Evolutionary conservation across 1,284 basidiomycete species (phyloP).

Genomic region (Vanrija pseudolonga): DNA sequence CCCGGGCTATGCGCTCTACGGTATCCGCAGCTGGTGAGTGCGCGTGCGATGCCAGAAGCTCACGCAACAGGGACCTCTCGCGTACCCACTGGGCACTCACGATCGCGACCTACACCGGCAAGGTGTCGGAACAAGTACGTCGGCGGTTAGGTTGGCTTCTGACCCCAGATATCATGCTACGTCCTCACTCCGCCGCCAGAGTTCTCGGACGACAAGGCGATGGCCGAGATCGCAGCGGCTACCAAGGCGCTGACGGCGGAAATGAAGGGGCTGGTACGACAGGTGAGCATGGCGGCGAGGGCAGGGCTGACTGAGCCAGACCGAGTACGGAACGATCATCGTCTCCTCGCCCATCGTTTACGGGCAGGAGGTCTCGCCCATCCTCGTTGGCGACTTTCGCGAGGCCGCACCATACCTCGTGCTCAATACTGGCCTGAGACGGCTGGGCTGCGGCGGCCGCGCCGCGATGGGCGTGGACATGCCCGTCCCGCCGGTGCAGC

Average conservation of each 20-base stretch:
- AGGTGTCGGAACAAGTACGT: constrained; percentile 39
- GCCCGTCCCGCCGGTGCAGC: constrained; percentile 34
- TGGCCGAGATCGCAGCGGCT: constrained; percentile 27
- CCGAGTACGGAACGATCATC: constrained; percentile 37
- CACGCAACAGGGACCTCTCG: constrained; percentile 35
- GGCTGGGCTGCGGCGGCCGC: constrained; percentile 45
- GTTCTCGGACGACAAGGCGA: constrained; percentile 23
- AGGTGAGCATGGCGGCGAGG: no score
- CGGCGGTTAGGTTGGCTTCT: background rate
- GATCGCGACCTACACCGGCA: constrained; percentile 44
- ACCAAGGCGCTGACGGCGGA: constrained; percentile 28
- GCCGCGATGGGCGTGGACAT: constrained; percentile 42
- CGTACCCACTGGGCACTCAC: constrained; percentile 40
- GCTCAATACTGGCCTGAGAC: constrained; percentile 41
- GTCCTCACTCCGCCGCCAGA: constrained; percentile 28
- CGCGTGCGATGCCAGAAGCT: background rate
- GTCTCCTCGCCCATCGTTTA: constrained; percentile 36
- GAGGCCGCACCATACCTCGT: constrained; percentile 40
- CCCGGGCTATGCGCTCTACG: constrained; percentile 39
- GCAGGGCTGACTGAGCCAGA: constrained; percentile 15
- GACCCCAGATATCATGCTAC: constrained; percentile 37
- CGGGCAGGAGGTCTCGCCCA: constrained; percentile 41
- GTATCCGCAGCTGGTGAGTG: constrained; percentile 37
- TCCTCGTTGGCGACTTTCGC: constrained; percentile 40
- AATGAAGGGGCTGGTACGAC: constrained; percentile 21